Evolutionary conservation across 129 eudicot genomes (phyloP), one percentile per base, ranked within the genome.

Genomic region (Smallanthus sonchifolius): DNA sequence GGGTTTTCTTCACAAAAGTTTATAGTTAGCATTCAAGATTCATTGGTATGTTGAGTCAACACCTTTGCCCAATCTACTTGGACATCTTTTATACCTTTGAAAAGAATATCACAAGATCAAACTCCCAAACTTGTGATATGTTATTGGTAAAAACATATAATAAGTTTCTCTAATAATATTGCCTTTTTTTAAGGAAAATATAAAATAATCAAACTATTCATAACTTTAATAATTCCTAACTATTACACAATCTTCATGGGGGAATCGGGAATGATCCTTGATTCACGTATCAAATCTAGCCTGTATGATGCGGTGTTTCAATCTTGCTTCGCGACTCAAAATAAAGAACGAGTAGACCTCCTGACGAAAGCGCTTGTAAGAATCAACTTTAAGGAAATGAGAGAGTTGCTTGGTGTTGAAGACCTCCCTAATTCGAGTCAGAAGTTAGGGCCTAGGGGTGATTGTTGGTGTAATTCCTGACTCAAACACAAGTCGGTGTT

Each of bases 11-110:
- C 82, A 73, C 79, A 71, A 72, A 28, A 39, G 78, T 70, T 70
- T 76, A 68, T 4, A 44, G 72, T 45, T 81, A 81, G 73, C 20
- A 43, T 62, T 81, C 84, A 75, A 79, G 55, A 73, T 79, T 64
- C 69, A 64, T 52, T 17, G 19, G 10, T 42, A 15, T 65, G 51
- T 40, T 54, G 40, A 65, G 83, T 79, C 83, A 79, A 79, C 59
- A 39, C 52, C 59, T 65, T 65, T 79, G 16, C 83, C 69, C 66
- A 42, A 34, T 72, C 42, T 49, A 49, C 24, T 49, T 5, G 24
- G 57, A 49, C 5, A 49, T 49, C 20, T 59, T 59, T 59, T 59
- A 59, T 59, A 59, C 65, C 65, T 59, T 59, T 59, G 65, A 59
- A 59, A 28, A 30, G 65, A 59, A 11, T 59, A 59, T 30, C 39